These are phyloP conservation scores for Guillardia theta DNA, from an alignment of 78 protist genomes.

Conservation along the genomic window DNA sequence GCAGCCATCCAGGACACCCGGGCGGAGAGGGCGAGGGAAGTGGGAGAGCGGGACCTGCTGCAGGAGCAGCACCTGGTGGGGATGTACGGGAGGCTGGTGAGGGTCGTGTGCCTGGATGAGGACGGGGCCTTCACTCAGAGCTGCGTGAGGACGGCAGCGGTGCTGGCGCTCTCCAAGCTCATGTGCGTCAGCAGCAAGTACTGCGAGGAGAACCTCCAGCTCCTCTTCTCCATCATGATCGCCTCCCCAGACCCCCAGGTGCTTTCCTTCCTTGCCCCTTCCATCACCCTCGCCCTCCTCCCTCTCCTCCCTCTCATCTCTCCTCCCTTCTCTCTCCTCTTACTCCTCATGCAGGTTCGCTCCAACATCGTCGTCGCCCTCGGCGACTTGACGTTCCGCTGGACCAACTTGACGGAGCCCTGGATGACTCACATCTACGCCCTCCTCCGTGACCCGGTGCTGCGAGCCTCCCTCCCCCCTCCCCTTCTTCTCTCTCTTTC, in stretches of 20 bases:
- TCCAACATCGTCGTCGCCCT: constrained; percentile 82
- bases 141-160: constrained; percentile 54
- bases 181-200: constrained; percentile 54
- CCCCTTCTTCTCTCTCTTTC: background rate
- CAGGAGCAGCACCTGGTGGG: constrained; percentile 52
- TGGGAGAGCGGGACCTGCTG: constrained; percentile 7
- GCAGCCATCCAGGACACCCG: constrained; percentile 50
- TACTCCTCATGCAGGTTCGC: constrained; percentile 18
- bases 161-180: constrained; percentile 71
- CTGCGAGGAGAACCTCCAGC: constrained; percentile 21
- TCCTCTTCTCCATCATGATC: constrained; percentile 28
- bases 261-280: background rate
- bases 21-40: constrained; percentile 27
- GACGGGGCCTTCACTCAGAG: background rate
- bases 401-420: constrained; percentile 84
- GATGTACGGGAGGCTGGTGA: constrained; percentile 57
- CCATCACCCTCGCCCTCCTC: background rate
- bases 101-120: constrained; percentile 49
- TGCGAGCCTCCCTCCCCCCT: background rate
- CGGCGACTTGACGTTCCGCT: constrained; percentile 82
- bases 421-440: constrained; percentile 70
- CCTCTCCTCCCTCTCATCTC: background rate
- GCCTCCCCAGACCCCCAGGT: constrained; percentile 22
- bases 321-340: background rate
- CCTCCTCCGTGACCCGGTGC: constrained; percentile 66